Evolutionary conservation across 176 grass and related monocot species (phyloP), one percentile per base, ranked within the genome.

Genomic region (Saccharum spontaneum): DNA sequence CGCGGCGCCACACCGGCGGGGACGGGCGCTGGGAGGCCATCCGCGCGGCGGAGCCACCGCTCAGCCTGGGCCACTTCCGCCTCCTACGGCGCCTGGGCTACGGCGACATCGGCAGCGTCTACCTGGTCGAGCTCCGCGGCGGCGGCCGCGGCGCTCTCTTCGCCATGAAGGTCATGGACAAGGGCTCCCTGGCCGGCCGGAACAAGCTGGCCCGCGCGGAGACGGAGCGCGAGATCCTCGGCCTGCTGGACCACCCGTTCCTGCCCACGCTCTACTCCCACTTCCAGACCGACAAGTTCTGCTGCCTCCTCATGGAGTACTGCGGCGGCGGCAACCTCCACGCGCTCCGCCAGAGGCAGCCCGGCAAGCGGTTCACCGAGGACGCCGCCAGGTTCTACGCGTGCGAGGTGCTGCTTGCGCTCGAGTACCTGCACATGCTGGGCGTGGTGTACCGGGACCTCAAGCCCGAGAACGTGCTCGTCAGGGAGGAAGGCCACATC

Each of bases 131-230:
- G 70, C 93, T 98, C 69, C 94, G 87, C 61, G 90, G 78, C 61
- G 90, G 78, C 0, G 84, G 82, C 23, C 30, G 78, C 1, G 79
- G 90, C 40, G 46, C 89, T 39, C 81, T 90, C 33, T 98, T 98
- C 69, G 95, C 95, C 20, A 95, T 98, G 96, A 95, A 98, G 89
- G 96, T 98, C 24, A 94, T 98, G 96, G 96, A 98, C 88, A 98
- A 89, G 83, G 83, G 89, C 2, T 86, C 96, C 1, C 80, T 98
- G 2, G 80, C 91, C 17, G 90, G 89, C 30, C 66, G 93, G n/a
- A 95, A 98, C 86, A 98, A 98, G 87, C 86, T 95, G 11, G 63
- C 87, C 16, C 90, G 96, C 62, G 89, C 93, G 67, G 89, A 89
- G 75, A 98, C 91, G 24, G 96, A 98, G 83, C 90, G 93, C 18